Conservation (phyloP, 2,329 filamentous ascomycete genomes). For the Furcasterigmium furcatum region DNA sequence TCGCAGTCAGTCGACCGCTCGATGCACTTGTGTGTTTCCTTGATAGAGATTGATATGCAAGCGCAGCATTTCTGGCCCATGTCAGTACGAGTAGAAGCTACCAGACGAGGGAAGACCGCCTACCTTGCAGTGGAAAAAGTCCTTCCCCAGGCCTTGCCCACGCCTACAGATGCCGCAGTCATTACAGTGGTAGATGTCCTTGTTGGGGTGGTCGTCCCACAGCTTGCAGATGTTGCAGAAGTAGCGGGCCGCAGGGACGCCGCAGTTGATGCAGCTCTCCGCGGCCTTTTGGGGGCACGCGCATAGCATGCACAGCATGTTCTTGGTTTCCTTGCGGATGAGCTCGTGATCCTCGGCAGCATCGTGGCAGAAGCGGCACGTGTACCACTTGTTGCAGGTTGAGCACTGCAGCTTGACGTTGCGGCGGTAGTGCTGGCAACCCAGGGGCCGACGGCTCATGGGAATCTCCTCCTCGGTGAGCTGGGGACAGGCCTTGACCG, state of each 20-base stretch:
- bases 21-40: slow-evolving; percentile 86
- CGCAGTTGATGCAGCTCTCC: slow-evolving; percentile 76
- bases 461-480: slow-evolving; percentile 19
- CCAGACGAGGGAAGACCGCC: background rate
- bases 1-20: slow-evolving; percentile 93
- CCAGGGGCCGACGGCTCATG: slow-evolving; percentile 49
- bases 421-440: slow-evolving; percentile 89
- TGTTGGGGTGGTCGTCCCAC: slow-evolving; percentile 90
- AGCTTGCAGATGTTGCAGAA: slow-evolving; percentile 94
- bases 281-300: slow-evolving; percentile 77
- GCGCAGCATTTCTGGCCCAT: slow-evolving; percentile 74
- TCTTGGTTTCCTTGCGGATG: slow-evolving; percentile 77
- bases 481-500: slow-evolving; percentile 14
- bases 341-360: slow-evolving; percentile 74
- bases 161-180: slow-evolving; percentile 95
- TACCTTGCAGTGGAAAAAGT: slow-evolving; percentile 98
- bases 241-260: slow-evolving; percentile 76
- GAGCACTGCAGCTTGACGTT: slow-evolving; percentile 96
- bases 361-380: slow-evolving; percentile 93
- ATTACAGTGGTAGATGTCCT: slow-evolving; percentile 92
- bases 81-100: background rate
- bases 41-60: slow-evolving; percentile 86
- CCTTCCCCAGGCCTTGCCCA: slow-evolving; percentile 87
- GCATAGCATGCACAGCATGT: slow-evolving; percentile 98
- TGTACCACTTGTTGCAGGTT: slow-evolving; percentile 87